Base-by-base conservation (phyloP, 2,329 filamentous ascomycete species). In the Fusarium sp. region DNA sequence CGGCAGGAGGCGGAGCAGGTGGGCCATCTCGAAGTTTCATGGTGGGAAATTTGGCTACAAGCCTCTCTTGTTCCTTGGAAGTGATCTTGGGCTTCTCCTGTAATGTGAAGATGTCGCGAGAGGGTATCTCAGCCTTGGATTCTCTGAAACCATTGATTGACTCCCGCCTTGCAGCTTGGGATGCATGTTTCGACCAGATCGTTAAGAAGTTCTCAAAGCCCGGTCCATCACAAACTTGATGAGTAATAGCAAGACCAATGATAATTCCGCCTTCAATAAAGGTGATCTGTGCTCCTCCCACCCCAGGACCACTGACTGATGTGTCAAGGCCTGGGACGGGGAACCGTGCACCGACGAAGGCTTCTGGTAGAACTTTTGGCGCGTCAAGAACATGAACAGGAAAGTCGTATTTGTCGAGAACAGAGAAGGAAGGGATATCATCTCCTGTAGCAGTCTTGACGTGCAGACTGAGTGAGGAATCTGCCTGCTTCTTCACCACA, bases 191-290 rank as follows among this genome's bases (percentile, higher is more conserved):
- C 3, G 67, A 57, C 65, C 67, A 70, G 1, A 54, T 32, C 16
- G 53, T 60, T 16, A 70, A 34, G 18, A 70, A 30, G 11, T 40
- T 58, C 38, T 70, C 65, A 12, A 60, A 70, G 6, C 65, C 61
- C 18, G 67, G 65, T 2, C 67, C 65, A 22, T 70, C 67, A 5
- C 57, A 68, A 0, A 70, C 41, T 12, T 56, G 58, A 18, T 70
- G 67, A 5, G 62, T 61, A 1, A 68, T 58, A 11, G 67, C 67
- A 13, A 65, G 18, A 8, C 57, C 65, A 2, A 70, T 27, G 10
- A 70, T 62, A 7, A 68, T 20, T 7, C 67, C 65, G 0, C 62
- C 67, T 6, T 54, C 34, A 12, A 70, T 69, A 7, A 70, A 62
- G 13, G 56, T 70, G 10, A 70, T 27, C 13, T 70, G 65, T 2